Conservation (phyloP, 768 basidiomycete species). For the Cystofilobasidium bisporidii region DNA sequence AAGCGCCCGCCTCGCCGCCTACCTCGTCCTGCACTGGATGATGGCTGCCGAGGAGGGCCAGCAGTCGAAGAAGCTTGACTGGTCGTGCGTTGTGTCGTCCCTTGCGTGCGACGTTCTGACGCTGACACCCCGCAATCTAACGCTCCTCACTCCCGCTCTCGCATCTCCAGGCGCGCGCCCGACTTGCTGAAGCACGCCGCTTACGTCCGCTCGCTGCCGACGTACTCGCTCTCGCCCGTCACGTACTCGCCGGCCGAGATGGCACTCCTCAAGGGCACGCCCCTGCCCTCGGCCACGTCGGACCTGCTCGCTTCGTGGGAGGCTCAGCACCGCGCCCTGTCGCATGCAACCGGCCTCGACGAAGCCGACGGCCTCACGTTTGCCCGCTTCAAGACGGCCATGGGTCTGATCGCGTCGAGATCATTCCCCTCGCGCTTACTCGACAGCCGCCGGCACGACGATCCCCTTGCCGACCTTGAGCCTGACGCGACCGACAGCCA, state of each 20-base stretch:
- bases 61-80: not conserved
- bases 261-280: constrained; percentile 62
- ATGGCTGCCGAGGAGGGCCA: constrained; percentile 1
- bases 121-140: not conserved
- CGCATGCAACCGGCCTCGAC: constrained; percentile 41
- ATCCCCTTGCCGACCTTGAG: not conserved
- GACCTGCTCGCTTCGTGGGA: constrained; percentile 58
- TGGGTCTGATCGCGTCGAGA: constrained; percentile 56
- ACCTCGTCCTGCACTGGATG: constrained; percentile 38
- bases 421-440: constrained; percentile 82
- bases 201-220: constrained; percentile 63
- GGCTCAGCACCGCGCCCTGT: constrained; percentile 55
- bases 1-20: constrained; percentile 35
- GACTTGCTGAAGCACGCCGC: constrained; percentile 38
- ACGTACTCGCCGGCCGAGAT: constrained; percentile 60
- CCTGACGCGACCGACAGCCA: not conserved
- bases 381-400: not conserved
- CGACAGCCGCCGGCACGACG: constrained; percentile 2
- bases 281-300: constrained; percentile 64
- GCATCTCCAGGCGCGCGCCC: not conserved
- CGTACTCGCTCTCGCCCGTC: constrained; percentile 54
- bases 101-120: not conserved
- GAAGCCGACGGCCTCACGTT: constrained; percentile 50
- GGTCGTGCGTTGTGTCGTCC: not conserved
- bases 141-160: not conserved